Evolutionary conservation across 1,284 basidiomycete species (phyloP).

Genomic region (Cryptococcus depauperatus): DNA sequence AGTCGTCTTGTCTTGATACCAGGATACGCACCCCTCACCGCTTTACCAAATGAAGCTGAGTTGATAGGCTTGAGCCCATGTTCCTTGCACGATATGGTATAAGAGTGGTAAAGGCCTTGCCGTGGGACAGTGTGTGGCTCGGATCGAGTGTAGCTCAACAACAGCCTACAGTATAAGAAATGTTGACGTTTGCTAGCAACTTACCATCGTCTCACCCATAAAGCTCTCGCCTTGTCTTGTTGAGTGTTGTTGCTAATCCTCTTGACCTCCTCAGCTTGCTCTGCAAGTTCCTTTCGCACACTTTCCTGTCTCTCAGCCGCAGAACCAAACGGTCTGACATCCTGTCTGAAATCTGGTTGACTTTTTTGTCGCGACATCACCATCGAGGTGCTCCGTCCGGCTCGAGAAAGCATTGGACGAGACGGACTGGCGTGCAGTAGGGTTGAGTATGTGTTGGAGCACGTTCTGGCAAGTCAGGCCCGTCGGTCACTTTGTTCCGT

Average conservation of each 20-base stretch:
- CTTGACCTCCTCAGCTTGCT: constrained; percentile 14
- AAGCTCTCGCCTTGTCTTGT: constrained; percentile 31
- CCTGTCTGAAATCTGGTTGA: constrained; percentile 6
- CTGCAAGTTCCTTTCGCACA: constrained; percentile 22
- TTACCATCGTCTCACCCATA: constrained; percentile 39
- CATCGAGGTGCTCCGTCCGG: constrained; percentile 15
- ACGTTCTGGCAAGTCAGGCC: no score
- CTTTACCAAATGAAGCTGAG: constrained; percentile 87
- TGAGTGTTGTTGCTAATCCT: constrained; percentile 16
- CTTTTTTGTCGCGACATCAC: constrained; percentile 3
- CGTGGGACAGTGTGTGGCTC: constrained; percentile 51
- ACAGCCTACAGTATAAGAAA: constrained; percentile 20
- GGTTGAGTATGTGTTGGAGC: constrained; percentile 5
- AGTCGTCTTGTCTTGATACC: constrained; percentile 86
- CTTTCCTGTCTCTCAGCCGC: constrained; percentile 25
- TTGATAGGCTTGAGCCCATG: constrained; percentile 60
- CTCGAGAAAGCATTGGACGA: constrained; percentile 17
- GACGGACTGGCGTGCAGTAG: constrained; percentile 4
- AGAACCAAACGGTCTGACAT: constrained; percentile 20
- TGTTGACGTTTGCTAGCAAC: constrained; percentile 1
- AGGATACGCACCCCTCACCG: constrained; percentile 82
- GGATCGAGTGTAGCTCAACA: constrained; percentile 28
- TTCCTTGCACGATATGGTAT: constrained; percentile 65
- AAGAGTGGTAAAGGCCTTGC: constrained; percentile 86
- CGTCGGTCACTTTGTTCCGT: no score